A percentile compares a stretch with the other conserved stretches of the same genome.
Conservation (phyloP, 192 early-diverging fungal species). For the Funneliformis geosporum region DNA sequence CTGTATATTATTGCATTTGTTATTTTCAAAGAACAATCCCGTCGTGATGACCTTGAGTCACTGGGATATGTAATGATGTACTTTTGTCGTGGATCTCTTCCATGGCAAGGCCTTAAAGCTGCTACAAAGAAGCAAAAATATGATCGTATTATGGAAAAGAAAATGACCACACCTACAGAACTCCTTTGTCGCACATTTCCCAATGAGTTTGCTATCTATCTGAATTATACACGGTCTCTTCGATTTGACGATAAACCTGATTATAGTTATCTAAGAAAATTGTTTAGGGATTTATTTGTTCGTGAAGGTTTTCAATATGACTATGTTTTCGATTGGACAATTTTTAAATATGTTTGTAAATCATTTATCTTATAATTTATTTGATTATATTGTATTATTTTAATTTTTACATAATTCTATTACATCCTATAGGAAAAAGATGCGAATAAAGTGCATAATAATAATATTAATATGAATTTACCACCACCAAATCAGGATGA, state of each 20-base stretch:
- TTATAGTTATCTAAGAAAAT: constrained; percentile 83
- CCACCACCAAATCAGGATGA: no score
- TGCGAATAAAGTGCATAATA: constrained; percentile 23
- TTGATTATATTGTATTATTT: not conserved
- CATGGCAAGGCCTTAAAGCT: constrained; percentile 92
- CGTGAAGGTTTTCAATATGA: constrained; percentile 83
- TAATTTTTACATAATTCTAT: not conserved
- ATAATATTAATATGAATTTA: constrained; percentile 16
- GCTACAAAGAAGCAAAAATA: constrained; percentile 92
- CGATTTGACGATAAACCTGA: constrained; percentile 93
- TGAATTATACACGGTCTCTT: constrained; percentile 83
- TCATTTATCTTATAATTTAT: not conserved
- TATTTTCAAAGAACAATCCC: constrained; percentile 70
- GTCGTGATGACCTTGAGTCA: constrained; percentile 89
- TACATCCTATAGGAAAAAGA: constrained; percentile 32
- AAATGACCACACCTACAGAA: constrained; percentile 84
- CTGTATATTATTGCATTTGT: no score
- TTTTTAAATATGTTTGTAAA: constrained; percentile 62
- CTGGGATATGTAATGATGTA: constrained; percentile 91
- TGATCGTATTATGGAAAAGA: constrained; percentile 93
- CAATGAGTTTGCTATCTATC: constrained; percentile 82
- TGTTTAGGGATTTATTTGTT: constrained; percentile 84
- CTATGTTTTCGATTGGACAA: constrained; percentile 91
- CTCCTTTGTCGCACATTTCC: constrained; percentile 81
- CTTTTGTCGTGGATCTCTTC: constrained; percentile 85